Evolutionary conservation across 129 eudicot genomes (phyloP).

Genomic region (Dittrichia graveolens): DNA sequence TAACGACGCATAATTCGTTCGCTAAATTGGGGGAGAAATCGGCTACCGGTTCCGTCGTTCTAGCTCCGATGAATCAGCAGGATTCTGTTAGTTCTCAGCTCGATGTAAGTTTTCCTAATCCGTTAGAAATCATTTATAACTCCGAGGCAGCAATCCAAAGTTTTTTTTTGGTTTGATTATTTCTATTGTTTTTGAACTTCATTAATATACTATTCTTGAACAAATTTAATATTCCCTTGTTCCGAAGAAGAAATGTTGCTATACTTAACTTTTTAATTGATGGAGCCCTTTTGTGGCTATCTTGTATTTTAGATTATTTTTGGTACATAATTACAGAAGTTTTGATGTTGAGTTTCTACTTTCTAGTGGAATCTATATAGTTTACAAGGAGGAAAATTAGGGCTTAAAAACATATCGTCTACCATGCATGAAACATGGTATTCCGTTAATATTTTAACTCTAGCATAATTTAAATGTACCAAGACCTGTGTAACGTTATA

Average conservation of each 20-base stretch:
- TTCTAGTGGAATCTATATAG: not conserved
- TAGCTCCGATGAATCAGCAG: slow-evolving; percentile 90
- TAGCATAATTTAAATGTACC: not conserved
- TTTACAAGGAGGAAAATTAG: slow-evolving; percentile 8
- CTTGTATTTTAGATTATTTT: slow-evolving; percentile 8
- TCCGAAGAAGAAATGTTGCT: not conserved
- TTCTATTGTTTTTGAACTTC: not conserved
- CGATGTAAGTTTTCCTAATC: slow-evolving; percentile 42
- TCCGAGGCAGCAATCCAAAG: not conserved
- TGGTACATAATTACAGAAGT: not conserved
- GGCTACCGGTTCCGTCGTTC: slow-evolving; percentile 64
- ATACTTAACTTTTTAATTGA: slow-evolving; percentile 5
- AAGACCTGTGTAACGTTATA: not conserved
- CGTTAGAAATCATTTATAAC: not conserved
- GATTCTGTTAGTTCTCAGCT: slow-evolving; percentile 82
- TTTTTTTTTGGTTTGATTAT: too few species aligned
- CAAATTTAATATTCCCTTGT: not conserved
- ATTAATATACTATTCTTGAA: not conserved
- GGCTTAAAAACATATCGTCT: slow-evolving; percentile 18
- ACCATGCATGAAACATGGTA: not conserved
- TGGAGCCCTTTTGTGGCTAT: slow-evolving; percentile 7
- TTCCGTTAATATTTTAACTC: too few species aligned
- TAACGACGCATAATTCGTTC: slow-evolving; percentile 93
- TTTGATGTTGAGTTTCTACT: not conserved
- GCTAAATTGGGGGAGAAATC: slow-evolving; percentile 71